A percentile compares a stretch with the other conserved stretches of the same genome.
Conservation (phyloP, 176 grass and related monocot species). For the Chloris gayana region DNA sequence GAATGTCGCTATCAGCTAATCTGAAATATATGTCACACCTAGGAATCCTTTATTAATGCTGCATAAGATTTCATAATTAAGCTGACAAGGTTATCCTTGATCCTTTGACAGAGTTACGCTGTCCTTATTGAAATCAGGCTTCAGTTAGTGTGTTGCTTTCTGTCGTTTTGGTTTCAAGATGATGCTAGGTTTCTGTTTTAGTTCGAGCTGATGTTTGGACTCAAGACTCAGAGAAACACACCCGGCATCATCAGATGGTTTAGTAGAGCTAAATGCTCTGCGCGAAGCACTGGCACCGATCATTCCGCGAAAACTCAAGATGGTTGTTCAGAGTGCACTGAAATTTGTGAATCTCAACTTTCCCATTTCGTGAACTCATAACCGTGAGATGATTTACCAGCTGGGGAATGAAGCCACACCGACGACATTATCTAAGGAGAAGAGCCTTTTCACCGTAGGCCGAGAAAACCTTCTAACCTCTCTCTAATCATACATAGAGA, state of each 20-base stretch:
- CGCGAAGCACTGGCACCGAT: background rate
- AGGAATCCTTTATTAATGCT: background rate
- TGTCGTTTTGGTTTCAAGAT: background rate
- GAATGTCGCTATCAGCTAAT: background rate
- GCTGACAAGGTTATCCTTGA: background rate
- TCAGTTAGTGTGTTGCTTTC: constrained; percentile 18
- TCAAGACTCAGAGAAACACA: background rate
- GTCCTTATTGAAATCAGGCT: constrained; percentile 19
- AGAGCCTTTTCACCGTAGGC: too few relatives aligned
- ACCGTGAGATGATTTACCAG: too few relatives aligned
- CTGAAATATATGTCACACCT: background rate
- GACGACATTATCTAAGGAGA: too few relatives aligned
- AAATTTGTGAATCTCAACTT: background rate
- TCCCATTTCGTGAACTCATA: background rate
- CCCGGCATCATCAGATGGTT: background rate
- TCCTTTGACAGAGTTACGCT: background rate
- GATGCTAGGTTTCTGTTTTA: background rate
- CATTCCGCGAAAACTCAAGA: background rate
- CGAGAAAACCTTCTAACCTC: too few relatives aligned
- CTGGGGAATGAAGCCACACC: too few relatives aligned
- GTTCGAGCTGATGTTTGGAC: background rate
- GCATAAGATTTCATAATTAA: background rate
- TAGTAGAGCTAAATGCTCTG: background rate
- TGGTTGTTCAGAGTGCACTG: background rate
- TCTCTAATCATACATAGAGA: too few relatives aligned